A percentile compares a stretch with the other conserved stretches of the same genome.
phyloP scores from a whole-genome alignment of 192 early-diverging fungal species.

The Ambispora gerdemannii region DNA sequence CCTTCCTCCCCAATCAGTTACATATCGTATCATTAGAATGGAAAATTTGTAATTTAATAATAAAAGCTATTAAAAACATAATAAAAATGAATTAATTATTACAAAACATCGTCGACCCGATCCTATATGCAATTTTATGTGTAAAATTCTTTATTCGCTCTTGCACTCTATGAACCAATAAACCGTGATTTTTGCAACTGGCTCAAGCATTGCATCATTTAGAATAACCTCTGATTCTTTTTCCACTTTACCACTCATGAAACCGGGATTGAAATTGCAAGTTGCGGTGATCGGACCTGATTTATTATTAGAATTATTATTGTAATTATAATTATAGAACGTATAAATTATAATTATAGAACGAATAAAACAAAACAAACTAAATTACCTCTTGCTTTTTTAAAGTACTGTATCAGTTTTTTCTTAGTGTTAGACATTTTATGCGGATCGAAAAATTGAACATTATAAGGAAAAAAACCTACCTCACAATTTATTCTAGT shows the following conservation, averaged over 20 bases:
- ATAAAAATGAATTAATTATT: too few species aligned
- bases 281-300: constrained; percentile 40
- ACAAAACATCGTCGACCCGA: too few species aligned
- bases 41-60: too few species aligned
- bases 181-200: constrained; percentile 34
- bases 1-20: too few species aligned
- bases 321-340: too few species aligned
- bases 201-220: constrained; percentile 31
- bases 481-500: constrained; percentile 53
- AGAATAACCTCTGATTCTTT: constrained; percentile 27
- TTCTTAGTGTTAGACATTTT: not conserved
- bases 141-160: not conserved
- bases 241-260: not conserved
- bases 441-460: not conserved
- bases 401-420: constrained; percentile 37
- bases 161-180: constrained; percentile 24
- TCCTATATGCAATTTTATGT: too few species aligned
- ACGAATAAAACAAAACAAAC: not conserved
- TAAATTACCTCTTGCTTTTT: constrained; percentile 39
- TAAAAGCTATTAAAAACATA: too few species aligned
- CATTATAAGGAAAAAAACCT: constrained; percentile 8
- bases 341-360: not conserved
- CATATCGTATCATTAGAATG: too few species aligned
- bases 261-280: constrained; percentile 29
- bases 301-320: too few species aligned